phyloP scores from a whole-genome alignment of 441 rosid genomes.

The Corymbia calophylla region DNA sequence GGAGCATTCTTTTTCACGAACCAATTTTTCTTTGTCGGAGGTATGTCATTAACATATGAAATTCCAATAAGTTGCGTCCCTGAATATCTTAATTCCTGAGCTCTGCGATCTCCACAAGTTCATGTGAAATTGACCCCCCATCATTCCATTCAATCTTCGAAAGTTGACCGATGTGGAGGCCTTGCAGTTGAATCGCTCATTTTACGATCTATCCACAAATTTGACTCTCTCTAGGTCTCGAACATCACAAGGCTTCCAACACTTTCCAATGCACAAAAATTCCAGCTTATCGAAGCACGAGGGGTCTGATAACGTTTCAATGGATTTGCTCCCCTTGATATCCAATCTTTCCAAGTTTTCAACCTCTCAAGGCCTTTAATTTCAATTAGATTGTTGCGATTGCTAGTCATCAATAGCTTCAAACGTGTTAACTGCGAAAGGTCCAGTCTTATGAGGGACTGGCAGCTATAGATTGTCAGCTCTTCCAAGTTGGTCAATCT shows the following conservation, averaged over 20 bases:
- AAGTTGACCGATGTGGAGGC: too few species aligned
- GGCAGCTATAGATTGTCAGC: fast-evolving
- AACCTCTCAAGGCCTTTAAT: background rate
- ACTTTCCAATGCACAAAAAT: background rate
- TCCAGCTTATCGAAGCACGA: background rate
- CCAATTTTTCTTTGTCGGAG: too few species aligned
- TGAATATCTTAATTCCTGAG: too few species aligned
- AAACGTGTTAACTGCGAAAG: background rate
- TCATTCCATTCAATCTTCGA: too few species aligned
- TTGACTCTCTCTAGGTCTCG: background rate
- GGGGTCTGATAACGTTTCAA: background rate
- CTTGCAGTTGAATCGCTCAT: too few species aligned
- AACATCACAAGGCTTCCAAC: background rate
- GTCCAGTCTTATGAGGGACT: background rate
- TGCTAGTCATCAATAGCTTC: background rate
- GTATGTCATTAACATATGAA: too few species aligned
- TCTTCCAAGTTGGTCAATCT: background rate
- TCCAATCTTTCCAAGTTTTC: background rate
- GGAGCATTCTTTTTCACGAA: too few species aligned
- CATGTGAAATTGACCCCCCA: too few species aligned
- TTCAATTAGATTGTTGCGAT: background rate
- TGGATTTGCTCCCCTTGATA: background rate
- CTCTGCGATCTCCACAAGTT: too few species aligned
- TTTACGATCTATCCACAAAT: background rate
- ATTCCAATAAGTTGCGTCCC: too few species aligned